Evolutionary conservation across 805 yeast genomes (phyloP).

Genomic region (Blastobotrys chiropterorum): DNA sequence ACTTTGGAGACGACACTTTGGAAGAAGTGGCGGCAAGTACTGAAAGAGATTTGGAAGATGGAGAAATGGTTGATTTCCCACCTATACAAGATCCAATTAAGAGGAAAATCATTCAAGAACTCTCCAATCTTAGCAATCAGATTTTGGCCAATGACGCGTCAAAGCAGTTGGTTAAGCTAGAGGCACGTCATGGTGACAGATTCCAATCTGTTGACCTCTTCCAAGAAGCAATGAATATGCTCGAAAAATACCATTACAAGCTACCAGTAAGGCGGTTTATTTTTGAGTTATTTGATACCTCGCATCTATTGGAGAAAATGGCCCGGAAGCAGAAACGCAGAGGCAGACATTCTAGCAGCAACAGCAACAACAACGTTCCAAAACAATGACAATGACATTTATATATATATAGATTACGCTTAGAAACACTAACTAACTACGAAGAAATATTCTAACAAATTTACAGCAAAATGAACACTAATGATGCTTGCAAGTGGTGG

Average conservation of each 20-base stretch:
- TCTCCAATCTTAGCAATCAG: conserved; percentile 54
- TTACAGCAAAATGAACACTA: neutral
- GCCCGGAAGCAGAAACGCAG: conserved; percentile 26
- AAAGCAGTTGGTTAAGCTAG: conserved; percentile 50
- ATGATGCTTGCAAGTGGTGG: neutral
- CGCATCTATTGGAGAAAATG: conserved; percentile 46
- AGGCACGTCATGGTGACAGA: conserved; percentile 42
- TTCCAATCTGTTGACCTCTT: conserved; percentile 55
- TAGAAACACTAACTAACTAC: neutral
- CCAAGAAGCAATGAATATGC: conserved; percentile 42
- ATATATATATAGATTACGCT: neutral
- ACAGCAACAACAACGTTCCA: neutral
- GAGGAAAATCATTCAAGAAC: conserved; percentile 24
- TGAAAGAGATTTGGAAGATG: neutral
- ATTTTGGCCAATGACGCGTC: conserved; percentile 48
- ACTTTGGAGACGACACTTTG: conserved; percentile 8
- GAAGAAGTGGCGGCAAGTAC: neutral
- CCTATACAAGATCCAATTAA: conserved; percentile 17
- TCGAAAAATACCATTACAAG: conserved; percentile 55
- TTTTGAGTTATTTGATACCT: conserved; percentile 55
- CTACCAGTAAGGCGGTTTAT: conserved; percentile 58
- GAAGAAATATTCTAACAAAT: neutral
- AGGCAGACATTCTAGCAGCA: conserved; percentile 9
- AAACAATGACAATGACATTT: neutral
- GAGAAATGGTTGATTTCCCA: conserved; percentile 15